Conservation (phyloP, 2,329 filamentous ascomycete species). For the Pleoardoris graminearum region DNA sequence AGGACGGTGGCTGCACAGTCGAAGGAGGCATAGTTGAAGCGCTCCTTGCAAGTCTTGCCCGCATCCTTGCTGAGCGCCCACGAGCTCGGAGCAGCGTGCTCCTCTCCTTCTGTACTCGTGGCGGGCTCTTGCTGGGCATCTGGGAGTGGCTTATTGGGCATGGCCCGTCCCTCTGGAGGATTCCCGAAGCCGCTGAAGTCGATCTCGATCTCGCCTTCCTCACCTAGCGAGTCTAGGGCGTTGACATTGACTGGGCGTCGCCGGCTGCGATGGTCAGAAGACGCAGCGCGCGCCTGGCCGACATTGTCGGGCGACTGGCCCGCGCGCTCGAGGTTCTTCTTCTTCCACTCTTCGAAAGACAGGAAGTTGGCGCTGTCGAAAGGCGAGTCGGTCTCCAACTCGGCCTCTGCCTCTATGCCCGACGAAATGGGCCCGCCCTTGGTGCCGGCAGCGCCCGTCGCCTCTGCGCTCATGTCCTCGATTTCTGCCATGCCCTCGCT, state of each 20-base stretch:
- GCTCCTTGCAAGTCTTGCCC: constrained; percentile 95
- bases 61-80: constrained; percentile 79
- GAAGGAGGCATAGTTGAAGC: constrained; percentile 97
- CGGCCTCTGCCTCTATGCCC: constrained; percentile 48
- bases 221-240: constrained; percentile 77
- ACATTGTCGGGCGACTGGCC: constrained; percentile 76
- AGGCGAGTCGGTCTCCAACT: constrained; percentile 65
- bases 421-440: constrained; percentile 13
- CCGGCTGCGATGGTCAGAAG: constrained; percentile 49
- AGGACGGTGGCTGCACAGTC: constrained; percentile 92
- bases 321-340: constrained; percentile 81
- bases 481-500: constrained; percentile 10
- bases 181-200: constrained; percentile 68
- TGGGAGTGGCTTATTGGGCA: constrained; percentile 22
- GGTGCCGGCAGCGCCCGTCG: constrained; percentile 10
- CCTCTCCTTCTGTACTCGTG: constrained; percentile 26
- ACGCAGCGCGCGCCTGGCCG: constrained; percentile 58
- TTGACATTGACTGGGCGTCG: constrained; percentile 62
- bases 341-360: constrained; percentile 98
- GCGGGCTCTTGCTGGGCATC: constrained; percentile 22
- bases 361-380: constrained; percentile 82
- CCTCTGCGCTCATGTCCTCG: constrained; percentile 8
- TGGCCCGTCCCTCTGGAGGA: constrained; percentile 28
- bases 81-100: constrained; percentile 36
- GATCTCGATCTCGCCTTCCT: constrained; percentile 83